Evolutionary conservation across 805 yeast species (phyloP).

Genomic region (Saturnispora sekii): DNA sequence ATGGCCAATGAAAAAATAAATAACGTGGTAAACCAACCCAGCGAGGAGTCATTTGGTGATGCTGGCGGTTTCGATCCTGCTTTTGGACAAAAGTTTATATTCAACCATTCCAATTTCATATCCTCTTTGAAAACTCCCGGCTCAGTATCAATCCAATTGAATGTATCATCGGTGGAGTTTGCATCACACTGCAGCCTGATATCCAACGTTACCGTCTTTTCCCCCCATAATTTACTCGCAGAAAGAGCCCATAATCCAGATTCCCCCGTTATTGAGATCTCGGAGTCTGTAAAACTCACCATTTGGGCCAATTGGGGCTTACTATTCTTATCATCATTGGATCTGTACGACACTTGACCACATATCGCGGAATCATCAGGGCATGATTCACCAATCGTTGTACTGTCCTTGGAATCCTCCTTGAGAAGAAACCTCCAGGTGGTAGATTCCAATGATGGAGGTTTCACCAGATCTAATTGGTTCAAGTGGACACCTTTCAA

Average conservation of each 20-base stretch:
- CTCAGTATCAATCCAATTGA: conserved; percentile 6
- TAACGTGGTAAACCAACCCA: conserved; percentile 80
- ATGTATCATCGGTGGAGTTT: conserved; percentile 16
- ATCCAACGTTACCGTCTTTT: conserved; percentile 36
- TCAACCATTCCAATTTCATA: conserved; percentile 17
- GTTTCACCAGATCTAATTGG: conserved; percentile 45
- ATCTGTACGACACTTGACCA: conserved; percentile 49
- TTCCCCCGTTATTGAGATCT: conserved; percentile 10
- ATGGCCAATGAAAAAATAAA: conserved; percentile 65
- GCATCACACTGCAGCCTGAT: conserved; percentile 36
- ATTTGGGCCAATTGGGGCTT: conserved; percentile 34
- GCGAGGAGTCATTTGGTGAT: conserved; percentile 31
- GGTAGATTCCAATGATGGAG: conserved; percentile 60
- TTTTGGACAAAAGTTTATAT: conserved; percentile 9
- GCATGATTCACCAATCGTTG: conserved; percentile 38
- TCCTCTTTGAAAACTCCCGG: conserved; percentile 1
- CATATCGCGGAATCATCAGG: conserved; percentile 69
- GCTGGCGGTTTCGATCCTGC: conserved; percentile 10
- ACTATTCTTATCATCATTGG: conserved; percentile 40
- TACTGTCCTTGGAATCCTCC: conserved; percentile 23
- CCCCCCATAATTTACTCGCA: conserved; percentile 50
- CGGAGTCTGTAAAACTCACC: conserved; percentile 30
- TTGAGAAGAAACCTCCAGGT: conserved; percentile 62
- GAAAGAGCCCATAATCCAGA: conserved; percentile 34
- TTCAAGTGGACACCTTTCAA: conserved; percentile 42